phyloP scores from a whole-genome alignment of 352 stramenopile genomes.

The Elongisporangium undulatum region DNA sequence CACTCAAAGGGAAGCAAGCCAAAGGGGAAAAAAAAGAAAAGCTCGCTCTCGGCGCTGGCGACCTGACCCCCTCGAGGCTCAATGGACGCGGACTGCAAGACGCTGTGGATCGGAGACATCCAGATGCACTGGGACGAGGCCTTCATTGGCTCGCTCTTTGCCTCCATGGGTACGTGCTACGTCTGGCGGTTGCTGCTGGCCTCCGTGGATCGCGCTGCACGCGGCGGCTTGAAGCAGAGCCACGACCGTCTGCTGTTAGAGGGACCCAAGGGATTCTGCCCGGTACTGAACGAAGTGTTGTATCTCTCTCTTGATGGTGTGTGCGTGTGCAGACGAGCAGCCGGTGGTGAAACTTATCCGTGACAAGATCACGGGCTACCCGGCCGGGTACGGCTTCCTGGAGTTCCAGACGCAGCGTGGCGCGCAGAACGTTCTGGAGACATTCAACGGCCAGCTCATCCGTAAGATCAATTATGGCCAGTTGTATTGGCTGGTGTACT shows the following conservation, averaged over 20 bases:
- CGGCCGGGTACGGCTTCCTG: slow-evolving; percentile 89
- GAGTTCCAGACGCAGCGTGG: slow-evolving; percentile 84
- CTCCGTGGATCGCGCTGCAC: neutral
- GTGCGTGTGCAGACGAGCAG: slow-evolving; percentile 46
- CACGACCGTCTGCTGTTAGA: too few relatives aligned
- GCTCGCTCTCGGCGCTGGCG: neutral
- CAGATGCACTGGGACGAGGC: slow-evolving; percentile 89
- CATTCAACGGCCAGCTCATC: slow-evolving; percentile 85
- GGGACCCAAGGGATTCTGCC: neutral
- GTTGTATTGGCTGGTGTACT: slow-evolving; percentile 4
- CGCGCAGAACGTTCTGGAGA: slow-evolving; percentile 82
- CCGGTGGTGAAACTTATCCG: slow-evolving; percentile 89
- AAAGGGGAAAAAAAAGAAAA: slow-evolving; percentile 6
- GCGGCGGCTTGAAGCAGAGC: neutral
- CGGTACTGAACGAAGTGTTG: neutral
- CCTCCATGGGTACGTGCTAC: slow-evolving; percentile 39
- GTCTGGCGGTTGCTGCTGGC: slow-evolving; percentile 1
- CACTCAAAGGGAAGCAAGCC: neutral
- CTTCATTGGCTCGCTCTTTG: slow-evolving; percentile 85
- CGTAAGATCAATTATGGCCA: slow-evolving; percentile 33
- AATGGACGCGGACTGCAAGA: slow-evolving; percentile 72
- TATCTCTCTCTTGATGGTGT: slow-evolving; percentile 3
- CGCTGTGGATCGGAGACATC: slow-evolving; percentile 89
- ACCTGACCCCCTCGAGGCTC: slow-evolving; percentile 1
- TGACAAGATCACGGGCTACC: slow-evolving; percentile 86